These are phyloP conservation scores for Amanita thiersii DNA, from an alignment of 768 basidiomycete species.

Conservation along the genomic window DNA sequence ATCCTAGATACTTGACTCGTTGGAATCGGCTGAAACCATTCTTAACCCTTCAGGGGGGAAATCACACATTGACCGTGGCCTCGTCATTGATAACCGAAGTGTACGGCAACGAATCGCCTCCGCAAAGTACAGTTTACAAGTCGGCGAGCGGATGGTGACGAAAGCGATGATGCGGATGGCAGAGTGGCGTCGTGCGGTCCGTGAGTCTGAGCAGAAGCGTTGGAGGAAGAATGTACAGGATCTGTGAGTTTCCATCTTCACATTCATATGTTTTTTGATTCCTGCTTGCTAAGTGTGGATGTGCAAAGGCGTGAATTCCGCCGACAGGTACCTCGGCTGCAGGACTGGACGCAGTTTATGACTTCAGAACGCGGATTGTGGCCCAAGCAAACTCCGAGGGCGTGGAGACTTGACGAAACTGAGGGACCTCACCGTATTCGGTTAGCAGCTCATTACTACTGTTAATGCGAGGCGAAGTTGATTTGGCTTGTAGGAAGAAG, in stretches of 20 bases:
- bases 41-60: constrained; percentile 41
- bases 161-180: constrained; percentile 56
- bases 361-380: constrained; percentile 80
- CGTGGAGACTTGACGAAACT: constrained; percentile 86
- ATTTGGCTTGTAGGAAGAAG: constrained; percentile 48
- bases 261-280: not conserved
- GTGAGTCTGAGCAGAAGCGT: constrained; percentile 62
- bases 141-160: constrained; percentile 53
- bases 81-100: constrained; percentile 44
- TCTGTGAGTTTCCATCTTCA: constrained; percentile 36
- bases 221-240: constrained; percentile 68
- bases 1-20: constrained; percentile 46
- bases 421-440: constrained; percentile 85
- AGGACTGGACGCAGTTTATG: constrained; percentile 53
- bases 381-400: constrained; percentile 43
- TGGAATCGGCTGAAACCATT: constrained; percentile 44
- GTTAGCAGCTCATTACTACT: constrained; percentile 26
- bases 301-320: constrained; percentile 65
- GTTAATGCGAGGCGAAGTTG: not conserved
- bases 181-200: constrained; percentile 69
- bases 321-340: constrained; percentile 53
- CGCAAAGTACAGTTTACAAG: constrained; percentile 51
- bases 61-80: constrained; percentile 43
- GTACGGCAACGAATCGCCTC: constrained; percentile 47
- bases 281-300: constrained; percentile 1